Base-by-base conservation (phyloP, 2,329 filamentous ascomycete genomes). In the Calonectria montana region DNA sequence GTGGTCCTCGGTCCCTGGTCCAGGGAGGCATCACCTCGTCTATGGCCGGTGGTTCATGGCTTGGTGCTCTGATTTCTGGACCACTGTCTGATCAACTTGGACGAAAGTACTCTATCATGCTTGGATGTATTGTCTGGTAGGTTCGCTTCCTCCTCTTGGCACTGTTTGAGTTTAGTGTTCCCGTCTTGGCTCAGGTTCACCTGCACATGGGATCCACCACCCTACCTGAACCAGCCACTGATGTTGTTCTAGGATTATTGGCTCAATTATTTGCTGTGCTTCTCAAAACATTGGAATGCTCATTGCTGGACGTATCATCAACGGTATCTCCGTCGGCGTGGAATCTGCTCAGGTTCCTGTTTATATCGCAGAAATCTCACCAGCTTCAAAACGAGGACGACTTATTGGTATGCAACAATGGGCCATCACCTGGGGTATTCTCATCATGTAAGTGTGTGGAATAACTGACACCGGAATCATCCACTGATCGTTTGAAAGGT, bases 391-490 rank as follows among this genome's bases (percentile, higher is more conserved):
- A 41, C 88, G 91, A 70, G 91, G 91, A 27, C 87, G 12, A 80
- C 91, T 94, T 35, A 91, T 94, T 25, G 90, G 91, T 64, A 87
- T 89, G 41, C 92, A 94, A 80, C 92, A 94, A 80, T 92, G 91
- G 84, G 91, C 92, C 29, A 94, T 94, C 73, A 93, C 92, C 67
- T 92, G 78, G 78, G 78, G 79, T 70, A 92, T 92, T 73, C 78
- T 92, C 73, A 90, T 74, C 45, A 69, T 69, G 61, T 47, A 35
- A 87, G 87, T 31, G 79, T 31, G 18, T 39, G 7, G 2, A 4
- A 27, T 5, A 25, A 3, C 13, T 29, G 25, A 25, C 23, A 6
- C 6, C 29, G 47, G 15, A 6, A 25, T 9, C 18, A 16, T n/a
- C 47, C 25, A 18, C 50, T 67, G 47, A 67, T 50, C 12, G 18